These are phyloP conservation scores for Westerdykella sp. DNA, from an alignment of 2,329 filamentous ascomycete species.

Conservation along the genomic window DNA sequence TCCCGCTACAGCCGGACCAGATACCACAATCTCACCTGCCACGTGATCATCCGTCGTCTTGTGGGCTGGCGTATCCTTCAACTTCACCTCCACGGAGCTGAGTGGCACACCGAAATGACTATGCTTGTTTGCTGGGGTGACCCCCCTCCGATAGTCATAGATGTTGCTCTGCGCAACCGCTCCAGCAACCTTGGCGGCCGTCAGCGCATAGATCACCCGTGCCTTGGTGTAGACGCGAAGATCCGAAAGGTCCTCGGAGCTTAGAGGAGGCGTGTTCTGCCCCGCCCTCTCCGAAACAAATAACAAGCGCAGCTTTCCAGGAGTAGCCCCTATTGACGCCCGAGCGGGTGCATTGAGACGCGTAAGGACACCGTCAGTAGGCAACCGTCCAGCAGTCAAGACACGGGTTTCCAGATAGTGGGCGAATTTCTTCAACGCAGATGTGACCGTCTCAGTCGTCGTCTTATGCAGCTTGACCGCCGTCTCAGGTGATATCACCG, in stretches of 20 bases:
- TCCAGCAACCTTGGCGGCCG: conserved; percentile 76
- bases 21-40: conserved; percentile 58
- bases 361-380: conserved; percentile 57
- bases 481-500: conserved; percentile 70
- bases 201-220: conserved; percentile 77
- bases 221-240: conserved; percentile 74
- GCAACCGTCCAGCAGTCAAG: conserved; percentile 69
- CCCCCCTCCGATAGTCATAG: conserved; percentile 70
- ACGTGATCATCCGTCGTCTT: conserved; percentile 56
- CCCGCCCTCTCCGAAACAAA: conserved; percentile 71
- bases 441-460: conserved; percentile 54
- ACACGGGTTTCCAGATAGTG: conserved; percentile 67
- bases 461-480: conserved; percentile 62
- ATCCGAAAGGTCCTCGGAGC: conserved; percentile 66
- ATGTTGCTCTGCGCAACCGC: conserved; percentile 80
- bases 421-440: conserved; percentile 59
- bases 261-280: conserved; percentile 56
- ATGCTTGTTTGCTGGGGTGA: conserved; percentile 35
- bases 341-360: conserved; percentile 54
- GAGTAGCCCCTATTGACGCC: conserved; percentile 54
- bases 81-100: conserved; percentile 69
- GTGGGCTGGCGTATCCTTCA: conserved; percentile 56
- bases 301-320: conserved; percentile 73
- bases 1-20: conserved; percentile 67
- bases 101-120: conserved; percentile 78